These are phyloP conservation scores for Coemansia sp. DNA, from an alignment of 192 early-diverging fungal species.

Conservation along the genomic window DNA sequence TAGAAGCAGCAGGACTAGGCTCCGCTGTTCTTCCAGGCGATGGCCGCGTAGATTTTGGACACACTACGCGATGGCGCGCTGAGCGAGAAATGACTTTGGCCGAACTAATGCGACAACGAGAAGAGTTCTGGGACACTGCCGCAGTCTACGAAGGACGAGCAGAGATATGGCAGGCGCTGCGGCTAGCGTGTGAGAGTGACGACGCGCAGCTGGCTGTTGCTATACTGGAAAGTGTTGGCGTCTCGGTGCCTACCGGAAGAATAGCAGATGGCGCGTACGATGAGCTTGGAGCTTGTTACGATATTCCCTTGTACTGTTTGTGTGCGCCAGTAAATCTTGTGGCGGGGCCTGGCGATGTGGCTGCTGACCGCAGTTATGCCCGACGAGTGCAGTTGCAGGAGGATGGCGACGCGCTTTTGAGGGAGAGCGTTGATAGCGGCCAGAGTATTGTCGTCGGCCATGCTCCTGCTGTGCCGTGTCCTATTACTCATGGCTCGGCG, in stretches of 20 bases:
- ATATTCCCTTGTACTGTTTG: slow-evolving; percentile 70
- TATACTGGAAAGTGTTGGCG: slow-evolving; percentile 69
- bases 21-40: neutral
- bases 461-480: neutral
- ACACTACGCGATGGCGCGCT: slow-evolving; percentile 13
- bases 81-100: slow-evolving; percentile 14
- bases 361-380: slow-evolving; percentile 1
- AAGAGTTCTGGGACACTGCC: slow-evolving; percentile 77
- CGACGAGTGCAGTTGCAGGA: neutral
- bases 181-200: slow-evolving; percentile 60
- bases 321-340: slow-evolving; percentile 61
- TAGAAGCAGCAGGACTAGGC: neutral
- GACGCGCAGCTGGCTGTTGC: slow-evolving; percentile 60
- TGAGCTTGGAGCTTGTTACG: slow-evolving; percentile 72
- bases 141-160: slow-evolving; percentile 69
- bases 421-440: neutral
- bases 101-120: slow-evolving; percentile 57
- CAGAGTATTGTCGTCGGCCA: neutral
- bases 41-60: slow-evolving; percentile 31
- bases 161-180: slow-evolving; percentile 81
- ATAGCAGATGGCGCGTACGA: slow-evolving; percentile 80
- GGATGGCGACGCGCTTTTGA: neutral
- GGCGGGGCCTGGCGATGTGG: neutral
- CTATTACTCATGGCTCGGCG: neutral
- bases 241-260: slow-evolving; percentile 72